phyloP scores from a whole-genome alignment of 164 flowering plant species.

The Sextonia rubra region DNA sequence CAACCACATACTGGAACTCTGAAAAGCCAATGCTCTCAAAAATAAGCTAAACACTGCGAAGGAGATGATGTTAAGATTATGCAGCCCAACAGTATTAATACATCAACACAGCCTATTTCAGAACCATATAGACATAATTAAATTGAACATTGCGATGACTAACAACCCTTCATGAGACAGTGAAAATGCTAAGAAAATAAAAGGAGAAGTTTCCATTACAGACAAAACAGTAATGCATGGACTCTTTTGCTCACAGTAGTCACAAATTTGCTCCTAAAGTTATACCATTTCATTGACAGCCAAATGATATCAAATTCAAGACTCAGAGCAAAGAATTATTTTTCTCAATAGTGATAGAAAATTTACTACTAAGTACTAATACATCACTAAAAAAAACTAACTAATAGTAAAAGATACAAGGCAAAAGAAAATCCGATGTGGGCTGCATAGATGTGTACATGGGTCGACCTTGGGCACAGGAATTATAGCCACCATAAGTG shows the following conservation, averaged over 20 bases:
- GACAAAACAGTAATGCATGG: no score
- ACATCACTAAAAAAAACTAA: no score
- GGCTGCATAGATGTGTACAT: no score
- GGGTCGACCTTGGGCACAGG: neutral
- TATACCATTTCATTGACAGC: neutral
- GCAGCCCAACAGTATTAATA: neutral
- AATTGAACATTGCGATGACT: neutral
- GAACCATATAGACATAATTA: neutral
- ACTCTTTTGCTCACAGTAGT: neutral
- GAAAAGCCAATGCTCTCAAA: neutral
- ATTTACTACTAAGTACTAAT: neutral
- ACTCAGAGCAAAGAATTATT: neutral
- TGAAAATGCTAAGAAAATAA: neutral
- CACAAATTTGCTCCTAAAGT: neutral
- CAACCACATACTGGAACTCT: neutral
- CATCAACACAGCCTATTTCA: neutral
- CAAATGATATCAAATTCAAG: neutral
- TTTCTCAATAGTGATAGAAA: neutral
- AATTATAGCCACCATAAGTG: neutral
- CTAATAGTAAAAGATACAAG: neutral
- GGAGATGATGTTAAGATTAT: neutral
- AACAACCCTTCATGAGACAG: neutral
- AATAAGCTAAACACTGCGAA: neutral
- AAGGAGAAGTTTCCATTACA: no score
- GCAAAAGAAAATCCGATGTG: no score